Evolutionary conservation across 2,329 filamentous ascomycete species (phyloP).

Genomic region (Exophiala spinifera): DNA sequence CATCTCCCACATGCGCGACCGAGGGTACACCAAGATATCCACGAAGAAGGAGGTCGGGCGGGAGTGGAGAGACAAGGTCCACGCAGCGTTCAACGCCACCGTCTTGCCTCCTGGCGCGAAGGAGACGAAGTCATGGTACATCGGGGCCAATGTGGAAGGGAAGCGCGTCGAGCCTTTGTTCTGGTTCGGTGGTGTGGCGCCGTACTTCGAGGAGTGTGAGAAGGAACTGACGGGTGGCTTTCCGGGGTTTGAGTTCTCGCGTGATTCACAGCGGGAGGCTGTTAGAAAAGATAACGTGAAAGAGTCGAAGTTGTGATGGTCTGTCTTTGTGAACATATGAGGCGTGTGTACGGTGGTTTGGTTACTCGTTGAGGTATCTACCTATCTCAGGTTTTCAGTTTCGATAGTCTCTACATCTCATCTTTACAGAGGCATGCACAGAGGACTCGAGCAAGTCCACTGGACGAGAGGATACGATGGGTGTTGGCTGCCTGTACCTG

Average conservation of each 20-base stretch:
- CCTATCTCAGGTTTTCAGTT: too few species aligned
- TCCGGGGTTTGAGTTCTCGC: conserved; percentile 11
- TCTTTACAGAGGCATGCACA: too few species aligned
- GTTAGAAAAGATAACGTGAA: too few species aligned
- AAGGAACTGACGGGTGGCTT: conserved; percentile 14
- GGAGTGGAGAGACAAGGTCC: conserved; percentile 50
- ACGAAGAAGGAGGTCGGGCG: conserved; percentile 44
- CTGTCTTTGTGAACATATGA: too few species aligned
- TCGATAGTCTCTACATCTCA: too few species aligned
- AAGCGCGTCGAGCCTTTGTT: conserved; percentile 36
- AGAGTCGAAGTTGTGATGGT: too few species aligned
- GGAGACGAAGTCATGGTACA: conserved; percentile 49
- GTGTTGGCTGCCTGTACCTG: too few species aligned
- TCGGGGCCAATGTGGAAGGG: conserved; percentile 54
- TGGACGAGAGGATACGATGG: too few species aligned
- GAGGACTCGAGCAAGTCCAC: too few species aligned
- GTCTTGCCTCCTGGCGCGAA: conserved; percentile 46
- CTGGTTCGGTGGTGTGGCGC: conserved; percentile 16
- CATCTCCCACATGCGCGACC: conserved; percentile 7
- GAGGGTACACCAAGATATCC: conserved; percentile 50
- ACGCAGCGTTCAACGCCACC: conserved; percentile 44
- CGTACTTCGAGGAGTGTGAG: conserved; percentile 10
- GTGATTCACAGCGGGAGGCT: too few species aligned
- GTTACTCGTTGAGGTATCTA: too few species aligned
- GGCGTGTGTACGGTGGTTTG: too few species aligned